Percentiles rank a stretch among this genome's conserved stretches.
These are phyloP conservation scores for Auricularia auricula-judae DNA, from an alignment of 768 basidiomycete species.

Conservation along the genomic window DNA sequence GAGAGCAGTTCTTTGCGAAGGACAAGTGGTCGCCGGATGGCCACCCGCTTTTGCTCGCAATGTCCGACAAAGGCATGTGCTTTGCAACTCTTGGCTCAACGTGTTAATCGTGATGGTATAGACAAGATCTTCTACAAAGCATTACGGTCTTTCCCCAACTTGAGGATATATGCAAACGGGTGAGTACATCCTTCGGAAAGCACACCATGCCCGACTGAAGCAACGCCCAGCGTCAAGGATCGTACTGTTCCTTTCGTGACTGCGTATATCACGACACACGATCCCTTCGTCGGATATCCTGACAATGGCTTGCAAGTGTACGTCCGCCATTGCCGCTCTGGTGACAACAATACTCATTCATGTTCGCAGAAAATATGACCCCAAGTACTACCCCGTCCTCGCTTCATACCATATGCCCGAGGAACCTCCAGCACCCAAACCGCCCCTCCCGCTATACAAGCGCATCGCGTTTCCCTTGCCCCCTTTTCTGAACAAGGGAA, in stretches of 20 bases:
- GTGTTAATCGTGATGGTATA: constrained; percentile 14
- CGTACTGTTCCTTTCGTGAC: constrained; percentile 75
- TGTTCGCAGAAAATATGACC: constrained; percentile 37
- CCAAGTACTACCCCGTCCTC: constrained; percentile 47
- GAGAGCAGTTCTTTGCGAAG: constrained; percentile 62
- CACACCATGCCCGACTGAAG: not conserved
- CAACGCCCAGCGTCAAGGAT: constrained; percentile 47
- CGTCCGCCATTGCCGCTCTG: constrained; percentile 12
- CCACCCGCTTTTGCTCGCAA: constrained; percentile 56
- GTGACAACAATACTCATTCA: not conserved
- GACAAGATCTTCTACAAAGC: constrained; percentile 70
- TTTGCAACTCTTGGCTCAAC: not conserved
- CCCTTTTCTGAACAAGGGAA: constrained; percentile 44
- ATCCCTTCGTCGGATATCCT: constrained; percentile 50
- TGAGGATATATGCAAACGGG: constrained; percentile 77
- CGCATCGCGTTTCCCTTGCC: constrained; percentile 38
- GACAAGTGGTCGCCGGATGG: constrained; percentile 67
- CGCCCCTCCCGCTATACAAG: constrained; percentile 21
- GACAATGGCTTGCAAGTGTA: constrained; percentile 55
- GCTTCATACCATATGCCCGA: constrained; percentile 37
- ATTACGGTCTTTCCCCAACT: constrained; percentile 50
- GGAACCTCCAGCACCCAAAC: constrained; percentile 28
- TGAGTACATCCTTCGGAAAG: constrained; percentile 22
- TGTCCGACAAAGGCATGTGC: constrained; percentile 63
- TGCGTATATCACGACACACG: constrained; percentile 55